Conservation (phyloP, 2,329 filamentous ascomycete species). For the Alternaria arborescens region DNA sequence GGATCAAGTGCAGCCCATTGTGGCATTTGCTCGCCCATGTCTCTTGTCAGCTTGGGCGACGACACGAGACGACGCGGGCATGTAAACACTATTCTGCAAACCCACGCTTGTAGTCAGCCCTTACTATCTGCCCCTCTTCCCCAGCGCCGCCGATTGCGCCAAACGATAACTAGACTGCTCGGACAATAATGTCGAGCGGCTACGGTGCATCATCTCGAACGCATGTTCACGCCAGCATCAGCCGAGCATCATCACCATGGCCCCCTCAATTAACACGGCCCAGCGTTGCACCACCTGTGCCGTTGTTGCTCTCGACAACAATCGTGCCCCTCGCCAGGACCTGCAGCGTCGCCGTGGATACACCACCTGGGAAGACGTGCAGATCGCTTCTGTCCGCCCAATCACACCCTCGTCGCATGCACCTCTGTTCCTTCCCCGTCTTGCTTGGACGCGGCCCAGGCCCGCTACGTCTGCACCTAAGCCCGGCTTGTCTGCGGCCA, state of each 20-base stretch:
- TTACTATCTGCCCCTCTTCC: constrained; percentile 2
- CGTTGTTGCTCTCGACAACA: constrained; percentile 17
- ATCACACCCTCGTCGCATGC: constrained; percentile 24
- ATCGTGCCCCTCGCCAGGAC: constrained; percentile 16
- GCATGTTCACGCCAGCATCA: constrained; percentile 25
- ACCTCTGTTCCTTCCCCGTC: constrained; percentile 20
- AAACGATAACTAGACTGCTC: background rate
- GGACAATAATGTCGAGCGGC: background rate
- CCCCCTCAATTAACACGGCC: constrained; percentile 4
- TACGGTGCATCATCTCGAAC: constrained; percentile 4
- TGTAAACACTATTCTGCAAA: constrained; percentile 2
- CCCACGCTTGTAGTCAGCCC: constrained; percentile 11
- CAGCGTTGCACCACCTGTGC: constrained; percentile 20
- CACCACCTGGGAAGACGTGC: constrained; percentile 24
- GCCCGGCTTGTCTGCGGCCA: constrained; percentile 18
- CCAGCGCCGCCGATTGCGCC: background rate
- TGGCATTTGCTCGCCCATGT: constrained; percentile 6
- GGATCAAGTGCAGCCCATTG: constrained; percentile 11
- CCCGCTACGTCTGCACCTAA: constrained; percentile 34
- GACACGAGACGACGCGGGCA: constrained; percentile 14
- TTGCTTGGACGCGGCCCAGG: constrained; percentile 30
- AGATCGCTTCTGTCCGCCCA: constrained; percentile 28
- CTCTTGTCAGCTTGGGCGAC: constrained; percentile 23
- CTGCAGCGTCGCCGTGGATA: constrained; percentile 22
- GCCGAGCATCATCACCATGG: constrained; percentile 8